phyloP scores from a whole-genome alignment of 2,329 filamentous ascomycete species.

The Colletotrichum caudatum region DNA sequence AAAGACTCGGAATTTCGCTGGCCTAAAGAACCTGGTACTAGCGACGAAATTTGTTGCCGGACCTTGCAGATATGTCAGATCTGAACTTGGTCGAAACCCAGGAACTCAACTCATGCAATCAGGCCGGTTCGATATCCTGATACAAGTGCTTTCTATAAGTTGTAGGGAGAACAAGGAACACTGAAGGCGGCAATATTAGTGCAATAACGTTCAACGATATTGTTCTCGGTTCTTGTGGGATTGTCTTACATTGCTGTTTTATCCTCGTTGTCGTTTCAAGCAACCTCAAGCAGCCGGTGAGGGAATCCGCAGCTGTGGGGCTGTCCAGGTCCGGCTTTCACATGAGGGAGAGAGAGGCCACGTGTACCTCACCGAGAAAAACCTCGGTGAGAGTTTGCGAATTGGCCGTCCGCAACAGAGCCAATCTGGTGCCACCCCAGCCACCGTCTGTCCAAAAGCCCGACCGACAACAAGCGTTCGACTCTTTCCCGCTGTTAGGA shows the following conservation, averaged over 20 bases:
- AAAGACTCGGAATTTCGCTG: rapidly evolving
- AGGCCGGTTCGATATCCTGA: too few species aligned
- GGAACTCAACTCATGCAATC: background rate
- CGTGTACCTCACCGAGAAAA: background rate
- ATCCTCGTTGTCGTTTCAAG: background rate
- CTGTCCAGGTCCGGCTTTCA: background rate
- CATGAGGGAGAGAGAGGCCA: too few species aligned
- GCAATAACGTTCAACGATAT: background rate
- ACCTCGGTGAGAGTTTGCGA: too few species aligned
- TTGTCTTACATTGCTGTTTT: background rate
- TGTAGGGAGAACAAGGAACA: background rate
- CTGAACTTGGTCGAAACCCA: background rate
- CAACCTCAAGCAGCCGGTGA: background rate
- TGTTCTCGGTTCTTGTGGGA: background rate
- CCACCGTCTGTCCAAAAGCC: too few species aligned
- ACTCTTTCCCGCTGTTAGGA: background rate
- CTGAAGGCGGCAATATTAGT: rapidly evolving
- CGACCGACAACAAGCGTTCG: background rate
- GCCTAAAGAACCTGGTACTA: too few species aligned
- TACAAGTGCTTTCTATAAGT: background rate
- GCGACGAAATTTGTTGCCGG: background rate
- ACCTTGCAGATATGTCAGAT: background rate
- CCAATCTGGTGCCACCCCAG: background rate
- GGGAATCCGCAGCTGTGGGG: background rate
- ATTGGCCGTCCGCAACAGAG: background rate